Conservation (phyloP, 768 basidiomycete species). For the Sarcomyxa edulis region DNA sequence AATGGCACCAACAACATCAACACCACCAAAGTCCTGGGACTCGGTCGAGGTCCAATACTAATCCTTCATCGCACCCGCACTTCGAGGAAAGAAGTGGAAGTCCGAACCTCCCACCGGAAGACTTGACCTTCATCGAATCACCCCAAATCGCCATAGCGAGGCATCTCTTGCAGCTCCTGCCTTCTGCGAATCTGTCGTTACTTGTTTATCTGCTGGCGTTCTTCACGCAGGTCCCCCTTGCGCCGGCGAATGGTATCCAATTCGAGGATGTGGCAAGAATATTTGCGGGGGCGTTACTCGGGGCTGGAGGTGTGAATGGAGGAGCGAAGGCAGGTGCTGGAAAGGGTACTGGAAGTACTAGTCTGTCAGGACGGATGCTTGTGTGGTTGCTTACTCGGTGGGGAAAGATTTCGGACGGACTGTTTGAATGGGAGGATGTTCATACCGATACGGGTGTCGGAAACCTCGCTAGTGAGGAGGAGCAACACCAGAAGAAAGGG, state of each 20-base stretch:
- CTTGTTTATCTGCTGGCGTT: constrained; percentile 42
- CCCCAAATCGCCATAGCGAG: constrained; percentile 24
- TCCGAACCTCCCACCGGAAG: not conserved
- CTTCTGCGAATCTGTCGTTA: constrained; percentile 34
- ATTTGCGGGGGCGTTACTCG: constrained; percentile 30
- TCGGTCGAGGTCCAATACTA: too few species aligned
- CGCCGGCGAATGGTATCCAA: constrained; percentile 25
- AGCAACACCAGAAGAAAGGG: too few species aligned
- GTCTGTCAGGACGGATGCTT: constrained; percentile 1
- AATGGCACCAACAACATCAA: too few species aligned
- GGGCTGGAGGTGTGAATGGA: constrained; percentile 11
- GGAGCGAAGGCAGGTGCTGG: not conserved
- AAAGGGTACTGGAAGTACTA: not conserved
- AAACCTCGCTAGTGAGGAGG: too few species aligned
- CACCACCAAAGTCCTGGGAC: too few species aligned
- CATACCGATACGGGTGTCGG: too few species aligned
- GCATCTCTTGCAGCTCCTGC: constrained; percentile 35
- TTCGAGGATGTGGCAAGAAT: constrained; percentile 25
- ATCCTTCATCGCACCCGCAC: too few species aligned
- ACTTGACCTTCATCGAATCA: too few species aligned
- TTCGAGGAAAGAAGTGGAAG: too few species aligned
- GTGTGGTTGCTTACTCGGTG: constrained; percentile 5
- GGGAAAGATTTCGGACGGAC: not conserved
- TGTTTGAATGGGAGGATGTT: too few species aligned
- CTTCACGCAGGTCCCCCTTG: constrained; percentile 33